These are phyloP conservation scores for Imleria badia DNA, from an alignment of 768 basidiomycete genomes.

Conservation along the genomic window DNA sequence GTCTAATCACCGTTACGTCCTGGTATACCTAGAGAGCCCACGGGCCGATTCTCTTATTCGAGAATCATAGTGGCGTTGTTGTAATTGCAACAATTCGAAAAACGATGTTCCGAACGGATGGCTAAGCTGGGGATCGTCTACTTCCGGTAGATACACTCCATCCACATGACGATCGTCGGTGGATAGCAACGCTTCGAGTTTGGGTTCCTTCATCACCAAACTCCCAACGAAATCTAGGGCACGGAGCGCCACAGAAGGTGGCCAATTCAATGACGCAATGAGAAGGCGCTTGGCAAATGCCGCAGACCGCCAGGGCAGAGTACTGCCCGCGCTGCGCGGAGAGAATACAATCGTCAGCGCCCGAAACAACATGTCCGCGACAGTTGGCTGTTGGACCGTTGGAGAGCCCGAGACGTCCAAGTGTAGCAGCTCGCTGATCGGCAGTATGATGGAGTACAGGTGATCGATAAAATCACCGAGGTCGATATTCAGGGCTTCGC, in stretches of 20 bases:
- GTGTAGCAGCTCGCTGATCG: constrained; percentile 64
- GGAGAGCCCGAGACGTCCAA: constrained; percentile 50
- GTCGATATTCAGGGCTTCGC: constrained; percentile 97
- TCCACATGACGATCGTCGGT: constrained; percentile 84
- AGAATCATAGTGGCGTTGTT: constrained; percentile 60
- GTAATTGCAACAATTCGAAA: constrained; percentile 77
- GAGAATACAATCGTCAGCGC: constrained; percentile 82
- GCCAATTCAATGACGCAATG: constrained; percentile 77
- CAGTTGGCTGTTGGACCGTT: constrained; percentile 33
- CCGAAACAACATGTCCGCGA: constrained; percentile 80
- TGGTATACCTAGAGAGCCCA: constrained; percentile 49
- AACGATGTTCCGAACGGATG: constrained; percentile 83
- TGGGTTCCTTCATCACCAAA: constrained; percentile 74
- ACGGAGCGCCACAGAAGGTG: constrained; percentile 61
- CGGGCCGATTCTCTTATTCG: constrained; percentile 66
- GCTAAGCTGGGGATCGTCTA: constrained; percentile 86
- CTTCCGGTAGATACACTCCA: constrained; percentile 80
- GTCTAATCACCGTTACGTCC: constrained; percentile 33
- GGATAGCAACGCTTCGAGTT: constrained; percentile 79
- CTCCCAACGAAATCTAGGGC: constrained; percentile 71
- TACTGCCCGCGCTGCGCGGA: constrained; percentile 55
- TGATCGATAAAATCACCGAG: constrained; percentile 82
- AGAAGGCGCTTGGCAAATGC: constrained; percentile 95
- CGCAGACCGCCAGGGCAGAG: constrained; percentile 75
- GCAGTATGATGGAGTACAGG: constrained; percentile 80